These are phyloP conservation scores for Paramecium biaurelia DNA, from an alignment of 73 alveolate species.

Conservation along the genomic window DNA sequence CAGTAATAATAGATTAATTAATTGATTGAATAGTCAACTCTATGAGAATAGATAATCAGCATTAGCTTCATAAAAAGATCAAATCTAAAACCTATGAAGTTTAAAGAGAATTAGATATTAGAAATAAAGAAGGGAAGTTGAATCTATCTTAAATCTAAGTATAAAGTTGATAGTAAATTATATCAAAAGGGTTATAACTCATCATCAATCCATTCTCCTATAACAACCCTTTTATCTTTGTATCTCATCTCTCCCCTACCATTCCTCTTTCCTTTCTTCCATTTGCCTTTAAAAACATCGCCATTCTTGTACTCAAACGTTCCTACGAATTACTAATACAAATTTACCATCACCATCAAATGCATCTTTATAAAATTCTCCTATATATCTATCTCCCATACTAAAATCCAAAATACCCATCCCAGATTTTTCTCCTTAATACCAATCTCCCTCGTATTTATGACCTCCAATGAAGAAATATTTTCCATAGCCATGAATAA, in stretches of 20 bases:
- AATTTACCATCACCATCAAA: constrained; percentile 55
- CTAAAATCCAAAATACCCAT: constrained; percentile 54
- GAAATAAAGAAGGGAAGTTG: neutral
- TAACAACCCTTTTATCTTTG: constrained; percentile 49
- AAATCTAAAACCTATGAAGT: no score
- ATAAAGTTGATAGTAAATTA: neutral
- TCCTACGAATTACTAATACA: neutral
- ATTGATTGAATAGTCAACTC: no score
- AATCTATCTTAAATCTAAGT: neutral
- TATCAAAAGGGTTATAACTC: constrained; percentile 55
- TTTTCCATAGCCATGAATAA: constrained; percentile 63
- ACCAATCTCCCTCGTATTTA: constrained; percentile 65
- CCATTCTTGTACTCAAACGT: constrained; percentile 50
- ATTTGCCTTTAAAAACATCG: constrained; percentile 44
- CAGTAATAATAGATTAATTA: no score
- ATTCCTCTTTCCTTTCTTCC: constrained; percentile 46
- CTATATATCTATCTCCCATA: constrained; percentile 57
- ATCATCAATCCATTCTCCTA: constrained; percentile 67
- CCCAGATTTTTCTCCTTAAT: constrained; percentile 50
- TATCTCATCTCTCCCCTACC: constrained; percentile 45
- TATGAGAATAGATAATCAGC: no score
- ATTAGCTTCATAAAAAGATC: no score
- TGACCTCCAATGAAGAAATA: constrained; percentile 62
- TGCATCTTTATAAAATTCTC: constrained; percentile 31
- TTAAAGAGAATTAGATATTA: no score